Evolutionary conservation across 2,329 filamentous ascomycete genomes (phyloP).

Genomic region (Aciculosporium take): DNA sequence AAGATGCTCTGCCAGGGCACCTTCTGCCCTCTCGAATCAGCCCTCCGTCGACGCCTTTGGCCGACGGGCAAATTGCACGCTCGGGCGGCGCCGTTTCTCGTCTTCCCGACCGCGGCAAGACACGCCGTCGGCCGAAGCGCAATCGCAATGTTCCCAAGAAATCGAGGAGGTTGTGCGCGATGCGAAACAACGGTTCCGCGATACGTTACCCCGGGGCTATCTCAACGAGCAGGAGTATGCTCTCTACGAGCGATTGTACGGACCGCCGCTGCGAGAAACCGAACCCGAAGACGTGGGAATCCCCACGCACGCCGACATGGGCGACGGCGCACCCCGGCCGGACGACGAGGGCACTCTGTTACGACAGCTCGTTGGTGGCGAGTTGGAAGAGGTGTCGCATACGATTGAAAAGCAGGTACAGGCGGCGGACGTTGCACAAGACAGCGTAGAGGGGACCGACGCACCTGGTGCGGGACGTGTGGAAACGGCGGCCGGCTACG

Average conservation of each 20-base stretch:
- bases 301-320: constrained; percentile 25
- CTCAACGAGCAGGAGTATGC: constrained; percentile 55
- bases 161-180: constrained; percentile 53
- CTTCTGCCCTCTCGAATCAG: background rate
- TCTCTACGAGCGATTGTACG: constrained; percentile 71
- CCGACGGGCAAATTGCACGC: background rate
- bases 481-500: constrained; percentile 23
- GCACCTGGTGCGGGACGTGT: constrained; percentile 14
- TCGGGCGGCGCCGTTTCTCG: constrained; percentile 15
- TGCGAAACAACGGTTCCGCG: constrained; percentile 61
- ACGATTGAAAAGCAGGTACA: constrained; percentile 10
- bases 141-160: constrained; percentile 15
- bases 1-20: background rate
- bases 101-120: constrained; percentile 13
- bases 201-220: constrained; percentile 58
- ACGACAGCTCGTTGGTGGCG: constrained; percentile 39
- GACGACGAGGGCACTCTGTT: constrained; percentile 32
- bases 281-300: constrained; percentile 43
- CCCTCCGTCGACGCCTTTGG: background rate
- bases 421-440: constrained; percentile 4
- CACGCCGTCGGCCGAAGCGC: constrained; percentile 4
- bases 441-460: constrained; percentile 5
- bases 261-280: constrained; percentile 52
- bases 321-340: constrained; percentile 8
- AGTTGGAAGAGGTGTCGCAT: constrained; percentile 48